Percentiles rank a stretch among this genome's conserved stretches.
Evolutionary conservation across 2,329 filamentous ascomycete genomes (phyloP).

Genomic region (Aspergillus ochraceus): DNA sequence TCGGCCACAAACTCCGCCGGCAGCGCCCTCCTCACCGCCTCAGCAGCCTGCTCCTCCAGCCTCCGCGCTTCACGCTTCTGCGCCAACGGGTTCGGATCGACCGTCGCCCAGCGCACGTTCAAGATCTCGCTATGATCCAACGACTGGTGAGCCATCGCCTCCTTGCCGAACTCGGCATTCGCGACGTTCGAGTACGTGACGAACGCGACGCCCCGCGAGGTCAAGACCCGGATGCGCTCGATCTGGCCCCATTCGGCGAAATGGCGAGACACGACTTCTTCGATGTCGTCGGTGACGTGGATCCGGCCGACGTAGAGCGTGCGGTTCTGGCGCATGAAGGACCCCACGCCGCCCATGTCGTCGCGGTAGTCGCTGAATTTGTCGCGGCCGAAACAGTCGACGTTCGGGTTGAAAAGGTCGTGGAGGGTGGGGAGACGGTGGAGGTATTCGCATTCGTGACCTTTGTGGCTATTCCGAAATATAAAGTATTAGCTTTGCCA

Average conservation of each 20-base stretch:
- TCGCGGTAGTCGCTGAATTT: constrained; percentile 92
- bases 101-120: constrained; percentile 96
- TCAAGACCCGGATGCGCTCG: constrained; percentile 84
- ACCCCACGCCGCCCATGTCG: constrained; percentile 96
- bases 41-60: constrained; percentile 94
- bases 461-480: constrained; percentile 58
- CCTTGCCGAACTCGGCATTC: constrained; percentile 87
- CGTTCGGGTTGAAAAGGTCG: constrained; percentile 88
- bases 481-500: not conserved
- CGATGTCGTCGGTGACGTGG: constrained; percentile 94
- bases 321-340: constrained; percentile 88
- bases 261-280: constrained; percentile 91
- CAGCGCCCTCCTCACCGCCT: constrained; percentile 83
- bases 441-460: constrained; percentile 90
- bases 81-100: constrained; percentile 92
- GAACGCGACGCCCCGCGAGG: constrained; percentile 86
- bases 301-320: constrained; percentile 93
- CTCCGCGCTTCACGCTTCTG: constrained; percentile 85
- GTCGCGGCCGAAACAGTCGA: constrained; percentile 93
- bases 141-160: constrained; percentile 93
- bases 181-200: constrained; percentile 91
- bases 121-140: constrained; percentile 89
- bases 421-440: constrained; percentile 84
- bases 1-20: constrained; percentile 90
- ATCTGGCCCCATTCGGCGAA: constrained; percentile 97